Percentiles rank a stretch among this genome's conserved stretches.
Conservation (phyloP, 2,329 filamentous ascomycete species). For the Neoarthrinium moseri region DNA sequence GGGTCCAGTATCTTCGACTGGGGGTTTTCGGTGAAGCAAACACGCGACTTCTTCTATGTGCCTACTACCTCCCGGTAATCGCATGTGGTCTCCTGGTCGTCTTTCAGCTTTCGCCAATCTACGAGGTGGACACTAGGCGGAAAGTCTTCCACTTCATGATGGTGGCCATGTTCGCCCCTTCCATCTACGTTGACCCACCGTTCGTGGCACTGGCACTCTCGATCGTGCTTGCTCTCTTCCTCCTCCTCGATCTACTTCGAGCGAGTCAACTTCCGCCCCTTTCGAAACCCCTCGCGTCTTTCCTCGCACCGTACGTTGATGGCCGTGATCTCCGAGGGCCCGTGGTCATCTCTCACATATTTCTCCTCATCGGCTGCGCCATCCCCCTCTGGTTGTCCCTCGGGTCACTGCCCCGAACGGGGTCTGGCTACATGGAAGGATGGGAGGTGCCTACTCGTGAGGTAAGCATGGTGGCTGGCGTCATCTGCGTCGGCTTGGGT, state of each 20-base stretch:
- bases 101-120: conserved; percentile 69
- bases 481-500: conserved; percentile 92
- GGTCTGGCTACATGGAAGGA: conserved; percentile 55
- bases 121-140: conserved; percentile 90
- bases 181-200: conserved; percentile 81
- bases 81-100: conserved; percentile 71
- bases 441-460: conserved; percentile 78
- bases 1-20: conserved; percentile 65
- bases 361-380: conserved; percentile 90
- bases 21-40: conserved; percentile 71
- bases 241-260: conserved; percentile 84
- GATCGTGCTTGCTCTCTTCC: conserved; percentile 77
- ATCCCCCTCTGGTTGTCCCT: conserved; percentile 91
- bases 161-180: conserved; percentile 90
- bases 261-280: conserved; percentile 90
- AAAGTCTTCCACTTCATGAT: conserved; percentile 99
- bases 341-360: conserved; percentile 94
- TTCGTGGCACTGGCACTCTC: conserved; percentile 79
- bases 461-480: conserved; percentile 85
- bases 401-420: conserved; percentile 62
- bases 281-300: conserved; percentile 79
- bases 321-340: conserved; percentile 89
- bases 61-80: conserved; percentile 73
- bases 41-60: conserved; percentile 72
- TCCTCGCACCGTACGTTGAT: conserved; percentile 91